Evolutionary conservation across 495 filamentous ascomycete genomes (phyloP).

Genomic region (Corynascus novoguineensis): DNA sequence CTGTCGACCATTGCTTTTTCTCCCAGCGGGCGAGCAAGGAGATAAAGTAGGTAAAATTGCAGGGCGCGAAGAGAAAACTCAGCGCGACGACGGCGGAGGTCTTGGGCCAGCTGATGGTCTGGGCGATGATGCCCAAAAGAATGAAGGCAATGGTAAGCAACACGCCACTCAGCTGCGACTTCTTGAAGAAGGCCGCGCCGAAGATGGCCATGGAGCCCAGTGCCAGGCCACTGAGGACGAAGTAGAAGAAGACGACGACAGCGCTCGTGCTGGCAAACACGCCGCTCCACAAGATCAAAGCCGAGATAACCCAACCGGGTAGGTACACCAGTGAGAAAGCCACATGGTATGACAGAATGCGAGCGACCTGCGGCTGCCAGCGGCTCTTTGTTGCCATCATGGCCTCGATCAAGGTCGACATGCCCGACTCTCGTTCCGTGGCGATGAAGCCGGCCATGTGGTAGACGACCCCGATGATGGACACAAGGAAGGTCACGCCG

Average conservation of each 20-base stretch:
- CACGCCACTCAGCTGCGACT: conserved; percentile 71
- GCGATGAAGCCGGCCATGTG: conserved; percentile 73
- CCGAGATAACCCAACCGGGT: conserved; percentile 64
- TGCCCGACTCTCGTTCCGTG: conserved; percentile 69
- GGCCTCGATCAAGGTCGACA: conserved; percentile 73
- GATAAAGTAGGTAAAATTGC: conserved; percentile 70
- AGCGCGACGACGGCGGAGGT: conserved; percentile 57
- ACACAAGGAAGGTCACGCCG: conserved; percentile 61
- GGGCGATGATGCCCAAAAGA: conserved; percentile 62
- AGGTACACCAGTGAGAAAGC: conserved; percentile 64
- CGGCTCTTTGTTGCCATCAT: conserved; percentile 65
- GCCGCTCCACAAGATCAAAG: conserved; percentile 52
- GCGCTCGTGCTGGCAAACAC: conserved; percentile 58
- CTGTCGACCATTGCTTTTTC: conserved; percentile 46
- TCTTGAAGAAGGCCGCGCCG: conserved; percentile 67
- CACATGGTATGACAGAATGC: conserved; percentile 61
- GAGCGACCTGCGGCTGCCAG: conserved; percentile 64
- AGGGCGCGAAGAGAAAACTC: conserved; percentile 66
- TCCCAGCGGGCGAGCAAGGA: conserved; percentile 65
- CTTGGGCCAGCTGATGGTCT: conserved; percentile 52
- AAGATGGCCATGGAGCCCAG: conserved; percentile 65
- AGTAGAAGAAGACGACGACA: conserved; percentile 57
- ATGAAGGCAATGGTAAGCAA: conserved; percentile 58
- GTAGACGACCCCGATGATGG: conserved; percentile 65
- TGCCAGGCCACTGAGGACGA: conserved; percentile 58